phyloP scores from a whole-genome alignment of 768 basidiomycete species.

The Amanita thiersii region DNA sequence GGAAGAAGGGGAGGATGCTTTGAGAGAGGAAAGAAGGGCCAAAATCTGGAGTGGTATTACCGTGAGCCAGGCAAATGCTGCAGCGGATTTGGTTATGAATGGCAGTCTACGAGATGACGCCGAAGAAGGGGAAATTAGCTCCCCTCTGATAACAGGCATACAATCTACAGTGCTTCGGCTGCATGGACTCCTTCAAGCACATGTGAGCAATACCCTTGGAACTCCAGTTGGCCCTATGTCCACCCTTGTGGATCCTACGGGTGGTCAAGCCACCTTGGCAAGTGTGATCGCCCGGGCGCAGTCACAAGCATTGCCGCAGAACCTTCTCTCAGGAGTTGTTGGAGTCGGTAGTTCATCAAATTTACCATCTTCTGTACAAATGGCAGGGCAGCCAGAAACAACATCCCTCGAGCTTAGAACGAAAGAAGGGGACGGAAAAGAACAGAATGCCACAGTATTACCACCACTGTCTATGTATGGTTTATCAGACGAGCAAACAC shows the following conservation, averaged over 20 bases:
- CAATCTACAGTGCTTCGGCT: constrained; percentile 47
- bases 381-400: neutral
- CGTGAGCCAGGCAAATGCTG: constrained; percentile 27
- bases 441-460: constrained; percentile 9
- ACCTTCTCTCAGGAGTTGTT: neutral
- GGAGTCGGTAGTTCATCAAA: constrained; percentile 3
- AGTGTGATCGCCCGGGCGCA: constrained; percentile 70
- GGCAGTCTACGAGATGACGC: constrained; percentile 18
- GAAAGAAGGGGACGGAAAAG: neutral
- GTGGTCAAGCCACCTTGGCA: constrained; percentile 60
- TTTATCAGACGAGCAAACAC: constrained; percentile 66
- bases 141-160: constrained; percentile 35
- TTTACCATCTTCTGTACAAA: constrained; percentile 12
- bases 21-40: constrained; percentile 52
- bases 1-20: constrained; percentile 32
- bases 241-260: constrained; percentile 33
- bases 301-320: constrained; percentile 31
- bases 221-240: constrained; percentile 22
- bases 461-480: constrained; percentile 59
- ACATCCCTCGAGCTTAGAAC: neutral
- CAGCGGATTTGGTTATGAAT: constrained; percentile 18
- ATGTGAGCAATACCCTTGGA: constrained; percentile 51
- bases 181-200: constrained; percentile 46
- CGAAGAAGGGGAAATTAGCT: constrained; percentile 59
- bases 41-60: constrained; percentile 60